A percentile compares a stretch with the other conserved stretches of the same genome.
Evolutionary conservation across 352 stramenopile genomes (phyloP).

Genomic region (Peronospora farinosa): DNA sequence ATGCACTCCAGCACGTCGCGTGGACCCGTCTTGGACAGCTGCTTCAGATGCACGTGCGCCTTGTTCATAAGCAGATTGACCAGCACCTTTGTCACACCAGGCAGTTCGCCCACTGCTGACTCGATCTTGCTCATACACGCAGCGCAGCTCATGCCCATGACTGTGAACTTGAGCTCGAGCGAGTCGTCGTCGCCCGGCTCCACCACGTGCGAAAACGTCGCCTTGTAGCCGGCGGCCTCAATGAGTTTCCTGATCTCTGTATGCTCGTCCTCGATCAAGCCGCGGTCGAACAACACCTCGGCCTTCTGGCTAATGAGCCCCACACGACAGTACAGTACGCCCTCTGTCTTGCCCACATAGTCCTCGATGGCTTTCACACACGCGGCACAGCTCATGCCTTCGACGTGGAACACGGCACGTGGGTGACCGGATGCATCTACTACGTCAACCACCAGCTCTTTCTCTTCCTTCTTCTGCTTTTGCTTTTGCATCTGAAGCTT

Average conservation of each 20-base stretch:
- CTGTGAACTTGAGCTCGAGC: conserved; percentile 73
- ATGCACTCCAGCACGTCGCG: conserved; percentile 71
- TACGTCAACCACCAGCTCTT: conserved; percentile 16
- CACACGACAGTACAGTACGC: conserved; percentile 73
- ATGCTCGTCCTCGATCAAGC: conserved; percentile 53
- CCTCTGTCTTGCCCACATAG: conserved; percentile 47
- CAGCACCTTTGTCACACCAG: conserved; percentile 61
- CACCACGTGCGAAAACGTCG: conserved; percentile 70
- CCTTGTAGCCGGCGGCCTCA: conserved; percentile 68
- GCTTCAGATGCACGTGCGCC: conserved; percentile 70
- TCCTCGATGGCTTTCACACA: conserved; percentile 87
- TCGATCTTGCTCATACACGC: conserved; percentile 68
- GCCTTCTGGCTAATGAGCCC: conserved; percentile 84
- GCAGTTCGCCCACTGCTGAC: conserved; percentile 45
- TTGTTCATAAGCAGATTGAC: conserved; percentile 66
- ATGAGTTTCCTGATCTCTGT: conserved; percentile 50
- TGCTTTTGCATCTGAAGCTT: conserved; percentile 41
- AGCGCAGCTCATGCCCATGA: conserved; percentile 60
- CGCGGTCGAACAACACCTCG: conserved; percentile 75
- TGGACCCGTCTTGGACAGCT: conserved; percentile 68
- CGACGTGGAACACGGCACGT: conserved; percentile 72
- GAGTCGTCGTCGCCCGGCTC: conserved; percentile 71
- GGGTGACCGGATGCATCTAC: conserved; percentile 37
- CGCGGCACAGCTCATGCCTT: conserved; percentile 83
- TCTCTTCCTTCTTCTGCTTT: conserved; percentile 14